Conservation (phyloP, 2,329 filamentous ascomycete species). For the Geoglossum cookeanum region DNA sequence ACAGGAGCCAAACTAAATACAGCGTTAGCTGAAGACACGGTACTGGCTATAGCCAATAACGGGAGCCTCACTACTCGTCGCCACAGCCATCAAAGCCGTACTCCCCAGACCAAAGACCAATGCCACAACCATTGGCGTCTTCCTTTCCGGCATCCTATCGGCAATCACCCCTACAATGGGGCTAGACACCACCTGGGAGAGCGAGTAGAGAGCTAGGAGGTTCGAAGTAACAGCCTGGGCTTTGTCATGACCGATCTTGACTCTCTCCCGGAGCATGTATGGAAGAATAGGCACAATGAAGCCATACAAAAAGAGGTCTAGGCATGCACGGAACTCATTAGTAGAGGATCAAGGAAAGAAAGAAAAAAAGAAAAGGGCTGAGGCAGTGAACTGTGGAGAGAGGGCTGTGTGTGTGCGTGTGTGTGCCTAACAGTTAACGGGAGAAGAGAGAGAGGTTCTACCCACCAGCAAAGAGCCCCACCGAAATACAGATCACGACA, state of each 20-base stretch:
- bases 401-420: no score
- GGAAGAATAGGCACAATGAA: slow-evolving; percentile 39
- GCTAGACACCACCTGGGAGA: not conserved
- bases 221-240: slow-evolving; percentile 34
- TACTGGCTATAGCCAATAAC: not conserved
- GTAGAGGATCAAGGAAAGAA: not conserved
- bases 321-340: not conserved
- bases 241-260: slow-evolving; percentile 27
- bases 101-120: not conserved
- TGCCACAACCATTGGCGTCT: not conserved
- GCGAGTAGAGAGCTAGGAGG: slow-evolving; percentile 34
- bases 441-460: not conserved
- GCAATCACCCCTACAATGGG: not conserved
- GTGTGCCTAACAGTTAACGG: not conserved
- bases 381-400: not conserved
- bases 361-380: not conserved
- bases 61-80: not conserved
- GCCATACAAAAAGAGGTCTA: slow-evolving; percentile 39
- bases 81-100: not conserved
- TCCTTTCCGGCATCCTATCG: not conserved
- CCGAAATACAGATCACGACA: not conserved
- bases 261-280: slow-evolving; percentile 33
- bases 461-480: not conserved
- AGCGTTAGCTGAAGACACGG: not conserved
- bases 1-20: slow-evolving; percentile 11